Conservation (phyloP, 2,329 filamentous ascomycete species). For the Fusarium temperatum region DNA sequence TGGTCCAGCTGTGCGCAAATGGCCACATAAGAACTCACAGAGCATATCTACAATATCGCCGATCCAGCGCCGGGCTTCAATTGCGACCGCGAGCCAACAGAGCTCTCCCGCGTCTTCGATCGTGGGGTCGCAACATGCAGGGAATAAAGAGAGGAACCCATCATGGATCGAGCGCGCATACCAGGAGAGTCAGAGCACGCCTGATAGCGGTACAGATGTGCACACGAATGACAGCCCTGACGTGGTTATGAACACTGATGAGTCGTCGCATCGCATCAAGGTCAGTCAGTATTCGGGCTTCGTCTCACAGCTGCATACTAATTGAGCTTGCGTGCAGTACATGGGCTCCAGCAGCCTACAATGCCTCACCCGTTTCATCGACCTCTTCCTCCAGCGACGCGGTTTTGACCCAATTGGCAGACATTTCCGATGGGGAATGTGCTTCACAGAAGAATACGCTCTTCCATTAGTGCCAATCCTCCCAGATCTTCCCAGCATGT, state of each 20-base stretch:
- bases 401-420: slow-evolving; percentile 28
- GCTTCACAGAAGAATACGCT: slow-evolving; percentile 30
- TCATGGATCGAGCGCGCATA: slow-evolving; percentile 37
- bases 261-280: slow-evolving; percentile 36
- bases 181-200: slow-evolving; percentile 20
- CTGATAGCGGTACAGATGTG: slow-evolving; percentile 13
- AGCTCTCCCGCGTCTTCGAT: slow-evolving; percentile 30
- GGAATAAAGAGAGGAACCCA: slow-evolving; percentile 18
- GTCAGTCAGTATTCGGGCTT: slow-evolving; percentile 10
- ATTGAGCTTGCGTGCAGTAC: slow-evolving; percentile 19
- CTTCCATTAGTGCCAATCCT: slow-evolving; percentile 21
- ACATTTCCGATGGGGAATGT: slow-evolving; percentile 36
- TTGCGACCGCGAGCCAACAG: slow-evolving; percentile 22
- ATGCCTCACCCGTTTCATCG: slow-evolving; percentile 30
- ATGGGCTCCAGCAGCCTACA: slow-evolving; percentile 37
- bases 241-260: slow-evolving; percentile 34
- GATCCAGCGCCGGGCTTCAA: slow-evolving; percentile 16
- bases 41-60: not conserved
- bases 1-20: slow-evolving; percentile 33
- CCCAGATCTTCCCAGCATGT: slow-evolving; percentile 25
- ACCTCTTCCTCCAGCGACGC: slow-evolving; percentile 29
- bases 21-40: slow-evolving; percentile 26
- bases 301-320: not conserved
- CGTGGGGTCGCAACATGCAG: slow-evolving; percentile 19
- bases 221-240: slow-evolving; percentile 33